Evolutionary conservation across 1,284 basidiomycete genomes (phyloP).

Genomic region (Anthracocystis panici-leucophaei): DNA sequence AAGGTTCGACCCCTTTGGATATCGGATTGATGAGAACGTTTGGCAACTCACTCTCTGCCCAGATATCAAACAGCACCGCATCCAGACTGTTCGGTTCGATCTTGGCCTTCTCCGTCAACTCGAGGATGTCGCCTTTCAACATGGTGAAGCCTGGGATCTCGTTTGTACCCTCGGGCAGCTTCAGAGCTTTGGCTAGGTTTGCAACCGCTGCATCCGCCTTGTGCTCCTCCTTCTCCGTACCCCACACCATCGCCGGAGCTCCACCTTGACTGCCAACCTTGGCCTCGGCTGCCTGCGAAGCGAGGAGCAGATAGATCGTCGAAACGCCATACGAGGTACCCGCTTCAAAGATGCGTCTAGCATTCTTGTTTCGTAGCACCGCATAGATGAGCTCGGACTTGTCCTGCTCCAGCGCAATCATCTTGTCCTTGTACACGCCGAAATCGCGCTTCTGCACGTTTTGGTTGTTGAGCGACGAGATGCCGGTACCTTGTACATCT

Average conservation of each 20-base stretch:
- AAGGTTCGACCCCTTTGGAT: too few relatives aligned
- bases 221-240: constrained; percentile 43
- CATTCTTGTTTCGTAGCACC: constrained; percentile 35
- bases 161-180: constrained; percentile 22
- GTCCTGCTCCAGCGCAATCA: constrained; percentile 46
- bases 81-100: constrained; percentile 29
- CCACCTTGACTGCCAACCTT: neutral
- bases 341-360: constrained; percentile 37
- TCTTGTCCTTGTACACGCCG: constrained; percentile 38
- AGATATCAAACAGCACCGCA: constrained; percentile 49
- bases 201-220: constrained; percentile 31
- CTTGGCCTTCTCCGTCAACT: constrained; percentile 21
- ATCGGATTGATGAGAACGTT: neutral
- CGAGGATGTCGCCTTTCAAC: constrained; percentile 40
- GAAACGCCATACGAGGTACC: constrained; percentile 43
- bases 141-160: constrained; percentile 34
- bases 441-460: constrained; percentile 34
- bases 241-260: constrained; percentile 27
- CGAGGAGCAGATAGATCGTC: constrained; percentile 36
- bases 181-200: constrained; percentile 26
- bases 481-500: constrained; percentile 36
- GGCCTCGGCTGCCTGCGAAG: constrained; percentile 13
- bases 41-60: constrained; percentile 37
- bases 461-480: constrained; percentile 37
- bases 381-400: constrained; percentile 34